Evolutionary conservation across 2,329 filamentous ascomycete genomes (phyloP).

Genomic region (Parastagonospora avenae): DNA sequence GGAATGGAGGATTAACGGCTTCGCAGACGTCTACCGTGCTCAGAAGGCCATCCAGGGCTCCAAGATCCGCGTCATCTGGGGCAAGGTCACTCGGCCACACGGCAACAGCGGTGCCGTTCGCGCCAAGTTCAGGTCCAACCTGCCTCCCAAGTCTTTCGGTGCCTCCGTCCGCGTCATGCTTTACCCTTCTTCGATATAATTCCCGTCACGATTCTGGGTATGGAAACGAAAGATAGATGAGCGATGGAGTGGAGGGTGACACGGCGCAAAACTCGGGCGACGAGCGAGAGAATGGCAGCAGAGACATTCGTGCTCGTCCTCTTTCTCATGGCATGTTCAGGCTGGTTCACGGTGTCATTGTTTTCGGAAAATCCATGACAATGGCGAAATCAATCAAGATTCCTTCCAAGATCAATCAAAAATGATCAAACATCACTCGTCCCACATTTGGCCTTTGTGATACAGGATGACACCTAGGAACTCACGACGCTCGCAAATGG

Average conservation of each 20-base stretch:
- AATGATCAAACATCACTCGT: conserved; percentile 33
- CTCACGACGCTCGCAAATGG: too few relatives aligned
- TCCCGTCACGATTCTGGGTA: conserved; percentile 36
- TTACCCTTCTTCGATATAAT: conserved; percentile 97
- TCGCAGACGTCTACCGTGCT: conserved; percentile 82
- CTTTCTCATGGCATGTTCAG: conserved; percentile 45
- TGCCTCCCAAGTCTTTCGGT: conserved; percentile 89
- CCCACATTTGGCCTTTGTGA: not conserved
- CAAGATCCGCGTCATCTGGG: conserved; percentile 96
- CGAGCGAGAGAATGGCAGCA: conserved; percentile 37
- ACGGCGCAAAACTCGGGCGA: conserved; percentile 35
- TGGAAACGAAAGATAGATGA: conserved; percentile 30
- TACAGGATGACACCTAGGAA: not conserved
- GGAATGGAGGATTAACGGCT: conserved; percentile 13
- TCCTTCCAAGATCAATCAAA: conserved; percentile 46
- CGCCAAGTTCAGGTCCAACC: conserved; percentile 95
- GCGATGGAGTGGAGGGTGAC: conserved; percentile 31
- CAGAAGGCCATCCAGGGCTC: conserved; percentile 93
- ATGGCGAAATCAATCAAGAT: conserved; percentile 46
- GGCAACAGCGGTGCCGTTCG: conserved; percentile 98
- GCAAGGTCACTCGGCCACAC: conserved; percentile 95
- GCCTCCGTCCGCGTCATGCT: conserved; percentile 94
- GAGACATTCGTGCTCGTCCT: conserved; percentile 39
- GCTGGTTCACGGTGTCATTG: conserved; percentile 47
- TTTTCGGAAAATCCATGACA: conserved; percentile 43